Conservation (phyloP, 1,284 basidiomycete species). For the Cryptococcus sp. region DNA sequence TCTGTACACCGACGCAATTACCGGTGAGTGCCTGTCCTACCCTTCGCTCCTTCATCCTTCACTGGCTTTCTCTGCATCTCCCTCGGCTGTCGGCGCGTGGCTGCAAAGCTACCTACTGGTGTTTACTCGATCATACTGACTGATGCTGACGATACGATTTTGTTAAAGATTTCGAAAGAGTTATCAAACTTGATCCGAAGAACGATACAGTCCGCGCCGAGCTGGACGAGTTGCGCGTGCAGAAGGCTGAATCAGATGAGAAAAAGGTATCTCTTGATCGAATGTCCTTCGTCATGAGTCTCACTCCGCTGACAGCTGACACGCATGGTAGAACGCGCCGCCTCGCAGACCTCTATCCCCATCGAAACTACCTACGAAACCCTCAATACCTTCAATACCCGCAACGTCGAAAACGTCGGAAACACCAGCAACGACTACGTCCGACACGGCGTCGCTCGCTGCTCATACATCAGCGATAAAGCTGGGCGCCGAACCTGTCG, state of each 20-base stretch:
- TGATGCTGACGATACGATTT: background rate
- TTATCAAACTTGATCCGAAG: constrained; percentile 29
- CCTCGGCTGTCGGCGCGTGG: too few species aligned
- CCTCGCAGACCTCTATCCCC: constrained; percentile 14
- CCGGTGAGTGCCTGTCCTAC: constrained; percentile 23
- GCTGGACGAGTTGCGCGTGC: constrained; percentile 29
- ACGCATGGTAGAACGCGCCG: constrained; percentile 4
- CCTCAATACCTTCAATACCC: background rate
- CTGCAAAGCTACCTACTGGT: too few species aligned
- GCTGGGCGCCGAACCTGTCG: too few species aligned
- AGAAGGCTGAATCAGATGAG: constrained; percentile 1
- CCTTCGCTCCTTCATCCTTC: too few species aligned
- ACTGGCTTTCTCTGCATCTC: too few species aligned
- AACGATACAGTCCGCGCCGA: constrained; percentile 40
- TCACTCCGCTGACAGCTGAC: background rate
- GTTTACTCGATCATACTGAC: background rate
- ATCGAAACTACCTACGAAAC: constrained; percentile 4
- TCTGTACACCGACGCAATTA: constrained; percentile 28
- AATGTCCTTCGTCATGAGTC: too few species aligned
- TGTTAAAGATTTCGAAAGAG: constrained; percentile 31
- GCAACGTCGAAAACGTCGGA: background rate
- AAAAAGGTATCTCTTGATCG: too few species aligned
- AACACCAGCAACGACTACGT: too few species aligned
- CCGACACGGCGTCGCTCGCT: background rate
- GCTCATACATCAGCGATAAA: too few species aligned